These are phyloP conservation scores for Heliamphora pulchella DNA, from an alignment of 179 eudicot genomes.

Conservation along the genomic window DNA sequence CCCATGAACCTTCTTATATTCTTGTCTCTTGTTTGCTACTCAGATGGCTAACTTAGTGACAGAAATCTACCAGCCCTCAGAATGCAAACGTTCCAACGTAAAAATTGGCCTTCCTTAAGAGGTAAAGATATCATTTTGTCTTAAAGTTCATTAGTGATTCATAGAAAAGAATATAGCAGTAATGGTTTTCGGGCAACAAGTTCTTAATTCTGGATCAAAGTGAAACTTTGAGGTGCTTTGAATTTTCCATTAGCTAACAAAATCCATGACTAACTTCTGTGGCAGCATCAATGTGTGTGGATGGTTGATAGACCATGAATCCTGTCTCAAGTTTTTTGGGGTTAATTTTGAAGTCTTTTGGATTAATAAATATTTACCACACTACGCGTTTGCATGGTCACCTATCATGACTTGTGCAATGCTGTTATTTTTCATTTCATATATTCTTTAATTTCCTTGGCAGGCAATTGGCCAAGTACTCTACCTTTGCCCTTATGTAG, in stretches of 20 bases:
- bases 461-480: slow-evolving; percentile 99
- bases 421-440: slow-evolving; percentile 5
- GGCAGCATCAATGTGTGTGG: neutral
- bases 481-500: slow-evolving; percentile 90
- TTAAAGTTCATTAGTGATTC: neutral
- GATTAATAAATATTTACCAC: neutral
- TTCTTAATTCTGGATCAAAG: slow-evolving; percentile 1
- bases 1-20: too few relatives aligned
- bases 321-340: neutral
- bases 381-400: neutral
- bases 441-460: slow-evolving; percentile 12
- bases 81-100: neutral
- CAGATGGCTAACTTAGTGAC: neutral
- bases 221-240: neutral
- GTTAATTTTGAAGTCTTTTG: neutral
- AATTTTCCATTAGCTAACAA: neutral
- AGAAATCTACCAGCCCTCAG: neutral
- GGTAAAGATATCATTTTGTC: neutral
- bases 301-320: neutral
- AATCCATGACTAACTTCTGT: too few relatives aligned
- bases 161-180: neutral
- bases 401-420: neutral
- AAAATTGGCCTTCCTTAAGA: neutral
- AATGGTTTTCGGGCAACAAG: neutral
- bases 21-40: neutral